These are phyloP conservation scores for Sanghuangporus baumii DNA, from an alignment of 1,284 basidiomycete genomes.

Conservation along the genomic window DNA sequence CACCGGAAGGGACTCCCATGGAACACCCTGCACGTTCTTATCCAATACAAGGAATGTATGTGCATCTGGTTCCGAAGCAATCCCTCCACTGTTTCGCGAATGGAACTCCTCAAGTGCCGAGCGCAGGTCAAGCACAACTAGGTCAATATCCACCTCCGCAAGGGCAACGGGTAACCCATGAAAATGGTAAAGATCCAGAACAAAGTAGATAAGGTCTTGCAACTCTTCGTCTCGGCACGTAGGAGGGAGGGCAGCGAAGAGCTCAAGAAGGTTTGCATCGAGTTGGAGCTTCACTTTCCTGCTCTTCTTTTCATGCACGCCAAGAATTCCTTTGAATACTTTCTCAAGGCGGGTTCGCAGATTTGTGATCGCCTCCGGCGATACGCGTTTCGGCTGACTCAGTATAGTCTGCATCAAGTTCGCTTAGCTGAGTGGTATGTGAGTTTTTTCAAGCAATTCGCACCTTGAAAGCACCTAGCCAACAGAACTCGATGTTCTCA, in stretches of 20 bases:
- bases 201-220: slow-evolving; percentile 92
- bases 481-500: slow-evolving; percentile 87
- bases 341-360: slow-evolving; percentile 67
- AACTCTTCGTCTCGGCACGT: slow-evolving; percentile 89
- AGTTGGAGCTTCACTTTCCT: slow-evolving; percentile 47
- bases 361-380: slow-evolving; percentile 42
- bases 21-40: slow-evolving; percentile 84
- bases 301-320: slow-evolving; percentile 51
- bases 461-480: slow-evolving; percentile 98
- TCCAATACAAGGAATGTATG: slow-evolving; percentile 91
- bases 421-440: slow-evolving; percentile 1
- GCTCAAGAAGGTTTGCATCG: slow-evolving; percentile 75
- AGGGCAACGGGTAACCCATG: slow-evolving; percentile 85
- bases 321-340: slow-evolving; percentile 64
- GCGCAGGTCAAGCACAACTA: slow-evolving; percentile 74
- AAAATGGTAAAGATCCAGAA: slow-evolving; percentile 91
- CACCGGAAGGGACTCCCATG: slow-evolving; percentile 94
- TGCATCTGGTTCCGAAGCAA: slow-evolving; percentile 36
- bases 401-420: slow-evolving; percentile 58
- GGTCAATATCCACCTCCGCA: slow-evolving; percentile 90
- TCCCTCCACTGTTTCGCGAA: slow-evolving; percentile 31
- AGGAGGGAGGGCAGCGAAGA: slow-evolving; percentile 79
- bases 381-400: slow-evolving; percentile 44
- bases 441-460: slow-evolving; percentile 18
- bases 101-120: slow-evolving; percentile 65